phyloP scores from a whole-genome alignment of 345 rosid species.

The Stellera chamaejasme region DNA sequence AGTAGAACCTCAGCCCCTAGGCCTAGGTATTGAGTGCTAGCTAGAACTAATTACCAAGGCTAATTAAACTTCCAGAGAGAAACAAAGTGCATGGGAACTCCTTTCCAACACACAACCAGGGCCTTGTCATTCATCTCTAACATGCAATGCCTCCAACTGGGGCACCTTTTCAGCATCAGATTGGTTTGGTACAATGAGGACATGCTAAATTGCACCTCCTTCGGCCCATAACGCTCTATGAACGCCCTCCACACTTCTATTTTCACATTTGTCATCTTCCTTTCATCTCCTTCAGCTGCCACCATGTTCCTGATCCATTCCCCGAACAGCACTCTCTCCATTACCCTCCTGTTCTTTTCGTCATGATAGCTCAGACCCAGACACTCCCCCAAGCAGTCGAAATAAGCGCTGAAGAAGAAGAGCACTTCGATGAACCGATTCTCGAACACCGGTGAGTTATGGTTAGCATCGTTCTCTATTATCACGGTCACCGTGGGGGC shows the following conservation, averaged over 20 bases:
- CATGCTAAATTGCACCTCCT: conserved; percentile 31
- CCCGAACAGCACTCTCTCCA: conserved; percentile 19
- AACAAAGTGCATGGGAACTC: conserved; percentile 33
- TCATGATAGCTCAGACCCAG: conserved; percentile 21
- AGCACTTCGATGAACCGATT: conserved; percentile 37
- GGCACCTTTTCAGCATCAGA: conserved; percentile 14
- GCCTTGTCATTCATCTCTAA: conserved; percentile 24
- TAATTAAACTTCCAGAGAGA: conserved; percentile 36
- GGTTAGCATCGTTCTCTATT: conserved; percentile 35
- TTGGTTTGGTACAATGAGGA: conserved; percentile 30
- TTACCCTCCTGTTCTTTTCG: conserved; percentile 13
- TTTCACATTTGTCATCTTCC: conserved; percentile 30
- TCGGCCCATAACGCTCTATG: conserved; percentile 29
- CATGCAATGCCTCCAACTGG: conserved; percentile 27
- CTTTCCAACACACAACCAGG: conserved; percentile 42
- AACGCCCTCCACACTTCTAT: conserved; percentile 42
- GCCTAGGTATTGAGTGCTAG: too few relatives aligned
- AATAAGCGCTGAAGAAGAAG: conserved; percentile 29
- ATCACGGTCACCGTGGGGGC: conserved; percentile 34
- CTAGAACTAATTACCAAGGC: too few relatives aligned
- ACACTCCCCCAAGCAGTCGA: conserved; percentile 33
- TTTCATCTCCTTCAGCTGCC: conserved; percentile 33
- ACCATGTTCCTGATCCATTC: conserved; percentile 26
- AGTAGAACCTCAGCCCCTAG: too few relatives aligned
- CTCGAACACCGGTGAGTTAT: conserved; percentile 33